Percentiles rank a stretch among this genome's conserved stretches.
These are phyloP conservation scores for Gremmenia infestans DNA, from an alignment of 2,329 filamentous ascomycete genomes.

Conservation along the genomic window DNA sequence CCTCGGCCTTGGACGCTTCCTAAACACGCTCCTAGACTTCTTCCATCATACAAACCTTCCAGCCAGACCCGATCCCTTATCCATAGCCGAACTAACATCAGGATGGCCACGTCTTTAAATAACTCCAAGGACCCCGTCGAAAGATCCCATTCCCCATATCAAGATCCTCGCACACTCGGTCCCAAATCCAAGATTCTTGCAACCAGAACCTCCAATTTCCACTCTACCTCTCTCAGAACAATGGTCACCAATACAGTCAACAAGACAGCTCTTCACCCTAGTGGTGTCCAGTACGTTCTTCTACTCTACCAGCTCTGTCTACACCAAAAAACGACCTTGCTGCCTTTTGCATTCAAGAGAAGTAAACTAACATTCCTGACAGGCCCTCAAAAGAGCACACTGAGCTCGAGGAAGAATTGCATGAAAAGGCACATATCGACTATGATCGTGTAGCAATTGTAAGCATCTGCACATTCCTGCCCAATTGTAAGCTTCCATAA, in stretches of 20 bases:
- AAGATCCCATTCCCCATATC: slow-evolving; percentile 27
- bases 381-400: slow-evolving; percentile 87
- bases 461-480: slow-evolving; percentile 36
- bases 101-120: slow-evolving; percentile 21
- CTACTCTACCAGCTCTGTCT: background rate
- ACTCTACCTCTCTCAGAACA: slow-evolving; percentile 28
- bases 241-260: slow-evolving; percentile 30
- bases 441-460: slow-evolving; percentile 98
- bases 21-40: background rate
- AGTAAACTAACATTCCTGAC: slow-evolving; percentile 13
- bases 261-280: slow-evolving; percentile 29
- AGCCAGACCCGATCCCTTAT: slow-evolving; percentile 5
- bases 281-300: slow-evolving; percentile 28
- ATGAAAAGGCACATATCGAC: slow-evolving; percentile 97
- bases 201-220: slow-evolving; percentile 21
- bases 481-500: slow-evolving; percentile 1
- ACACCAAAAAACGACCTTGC: background rate
- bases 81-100: slow-evolving; percentile 11
- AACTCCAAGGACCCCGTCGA: slow-evolving; percentile 23
- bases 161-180: slow-evolving; percentile 24
- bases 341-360: background rate
- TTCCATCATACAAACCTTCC: slow-evolving; percentile 5
- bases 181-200: slow-evolving; percentile 25
- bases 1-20: slow-evolving; percentile 1
- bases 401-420: slow-evolving; percentile 94